A percentile compares a stretch with the other conserved stretches of the same genome.
Conservation (phyloP, 352 stramenopile genomes). For the Blastocystis sp. region DNA sequence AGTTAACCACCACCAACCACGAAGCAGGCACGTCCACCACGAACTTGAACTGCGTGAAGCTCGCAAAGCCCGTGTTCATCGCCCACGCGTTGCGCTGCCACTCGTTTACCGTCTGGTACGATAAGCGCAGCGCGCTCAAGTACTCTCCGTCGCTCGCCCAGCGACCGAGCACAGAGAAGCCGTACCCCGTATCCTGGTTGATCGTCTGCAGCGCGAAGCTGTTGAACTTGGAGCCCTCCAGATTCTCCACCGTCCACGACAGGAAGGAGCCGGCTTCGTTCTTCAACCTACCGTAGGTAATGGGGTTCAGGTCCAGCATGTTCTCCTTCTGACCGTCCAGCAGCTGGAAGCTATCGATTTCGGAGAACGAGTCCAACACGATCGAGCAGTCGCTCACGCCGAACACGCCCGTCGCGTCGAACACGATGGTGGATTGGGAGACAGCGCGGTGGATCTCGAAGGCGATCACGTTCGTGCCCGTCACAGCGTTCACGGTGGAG, state of each 20-base stretch:
- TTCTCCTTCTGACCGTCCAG: background rate
- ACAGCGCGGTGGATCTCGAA: slow-evolving; percentile 52
- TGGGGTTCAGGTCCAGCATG: slow-evolving; percentile 14
- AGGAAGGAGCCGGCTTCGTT: background rate
- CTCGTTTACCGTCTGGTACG: background rate
- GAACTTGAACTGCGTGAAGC: slow-evolving; percentile 23
- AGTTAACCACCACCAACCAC: background rate
- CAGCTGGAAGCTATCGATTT: background rate
- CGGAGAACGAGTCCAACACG: no score
- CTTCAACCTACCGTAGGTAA: background rate
- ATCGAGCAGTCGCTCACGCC: background rate
- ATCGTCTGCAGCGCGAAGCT: slow-evolving; percentile 21
- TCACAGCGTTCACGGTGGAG: background rate
- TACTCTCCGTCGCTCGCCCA: background rate
- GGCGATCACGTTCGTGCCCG: slow-evolving; percentile 9
- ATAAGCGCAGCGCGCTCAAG: background rate
- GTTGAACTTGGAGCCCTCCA: slow-evolving; percentile 46
- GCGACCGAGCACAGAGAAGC: background rate
- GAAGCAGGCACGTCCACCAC: background rate
- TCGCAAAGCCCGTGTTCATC: background rate
- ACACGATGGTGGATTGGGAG: background rate
- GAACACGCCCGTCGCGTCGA: background rate
- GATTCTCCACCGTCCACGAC: slow-evolving; percentile 24
- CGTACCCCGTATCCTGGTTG: slow-evolving; percentile 1
- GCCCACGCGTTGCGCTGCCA: background rate